phyloP scores from a whole-genome alignment of 1,139 yeast genomes.

The Suhomyces ambrosiae region DNA sequence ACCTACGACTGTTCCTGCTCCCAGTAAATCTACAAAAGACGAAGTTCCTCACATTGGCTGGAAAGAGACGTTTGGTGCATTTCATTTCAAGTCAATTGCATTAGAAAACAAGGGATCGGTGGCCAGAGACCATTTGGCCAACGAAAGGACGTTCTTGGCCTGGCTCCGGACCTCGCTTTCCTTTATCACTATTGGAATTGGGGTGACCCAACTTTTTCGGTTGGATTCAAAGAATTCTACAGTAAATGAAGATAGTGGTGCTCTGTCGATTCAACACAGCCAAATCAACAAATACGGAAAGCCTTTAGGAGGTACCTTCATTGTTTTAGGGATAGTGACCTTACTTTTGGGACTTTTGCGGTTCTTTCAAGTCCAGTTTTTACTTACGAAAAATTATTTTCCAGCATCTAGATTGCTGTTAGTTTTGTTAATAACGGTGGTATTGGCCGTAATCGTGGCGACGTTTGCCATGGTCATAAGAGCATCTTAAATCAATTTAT shows the following conservation, averaged over 20 bases:
- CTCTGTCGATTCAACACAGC: neutral
- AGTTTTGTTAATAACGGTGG: slow-evolving; percentile 35
- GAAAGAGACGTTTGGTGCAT: slow-evolving; percentile 6
- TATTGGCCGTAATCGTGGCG: slow-evolving; percentile 24
- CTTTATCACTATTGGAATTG: slow-evolving; percentile 46
- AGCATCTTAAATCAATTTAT: slow-evolving; percentile 5
- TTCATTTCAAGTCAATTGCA: slow-evolving; percentile 17
- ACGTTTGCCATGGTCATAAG: slow-evolving; percentile 19
- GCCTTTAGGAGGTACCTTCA: slow-evolving; percentile 40
- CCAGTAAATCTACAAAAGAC: neutral
- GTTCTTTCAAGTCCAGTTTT: slow-evolving; percentile 44
- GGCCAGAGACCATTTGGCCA: slow-evolving; percentile 65
- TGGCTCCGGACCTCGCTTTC: slow-evolving; percentile 66
- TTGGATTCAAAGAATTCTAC: slow-evolving; percentile 27
- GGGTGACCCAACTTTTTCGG: slow-evolving; percentile 45
- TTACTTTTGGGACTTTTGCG: slow-evolving; percentile 36
- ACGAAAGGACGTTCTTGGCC: slow-evolving; percentile 76
- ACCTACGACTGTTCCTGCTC: neutral
- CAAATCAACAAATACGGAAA: slow-evolving; percentile 32
- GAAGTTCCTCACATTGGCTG: slow-evolving; percentile 2
- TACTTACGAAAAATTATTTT: slow-evolving; percentile 46
- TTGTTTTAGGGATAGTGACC: slow-evolving; percentile 38
- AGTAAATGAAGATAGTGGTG: slow-evolving; percentile 19
- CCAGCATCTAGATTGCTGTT: slow-evolving; percentile 42
- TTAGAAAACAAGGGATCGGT: slow-evolving; percentile 47